Evolutionary conservation across 2,329 filamentous ascomycete species (phyloP).

Genomic region (Teratosphaeriaceae sp.): DNA sequence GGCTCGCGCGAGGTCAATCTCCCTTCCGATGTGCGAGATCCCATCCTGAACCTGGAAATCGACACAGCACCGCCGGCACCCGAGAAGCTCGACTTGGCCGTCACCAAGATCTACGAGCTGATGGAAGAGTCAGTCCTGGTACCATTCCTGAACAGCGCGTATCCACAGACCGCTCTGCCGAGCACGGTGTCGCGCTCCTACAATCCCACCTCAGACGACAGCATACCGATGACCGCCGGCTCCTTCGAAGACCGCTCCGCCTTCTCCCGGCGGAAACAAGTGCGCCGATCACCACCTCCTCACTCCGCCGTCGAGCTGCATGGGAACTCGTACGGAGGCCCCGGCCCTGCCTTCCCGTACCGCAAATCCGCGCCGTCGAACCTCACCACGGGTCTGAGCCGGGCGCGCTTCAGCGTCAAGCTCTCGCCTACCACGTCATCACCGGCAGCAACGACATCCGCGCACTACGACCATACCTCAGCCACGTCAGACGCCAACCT

Average conservation of each 20-base stretch:
- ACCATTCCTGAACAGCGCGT: slow-evolving; percentile 72
- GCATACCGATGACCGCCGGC: slow-evolving; percentile 15
- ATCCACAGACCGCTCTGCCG: slow-evolving; percentile 43
- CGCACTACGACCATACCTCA: slow-evolving; percentile 10
- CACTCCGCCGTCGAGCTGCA: slow-evolving; percentile 23
- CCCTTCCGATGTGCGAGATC: slow-evolving; percentile 76
- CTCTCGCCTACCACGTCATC: slow-evolving; percentile 27
- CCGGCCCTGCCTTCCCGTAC: slow-evolving; percentile 13
- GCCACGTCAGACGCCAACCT: slow-evolving; percentile 20
- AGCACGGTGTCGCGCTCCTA: slow-evolving; percentile 34
- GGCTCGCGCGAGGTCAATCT: slow-evolving; percentile 86
- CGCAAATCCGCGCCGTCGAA: slow-evolving; percentile 30
- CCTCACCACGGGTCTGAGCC: slow-evolving; percentile 24
- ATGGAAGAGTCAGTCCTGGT: slow-evolving; percentile 97
- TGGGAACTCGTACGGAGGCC: slow-evolving; percentile 18
- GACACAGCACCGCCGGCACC: slow-evolving; percentile 62
- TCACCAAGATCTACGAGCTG: slow-evolving; percentile 83
- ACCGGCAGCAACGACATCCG: slow-evolving; percentile 14
- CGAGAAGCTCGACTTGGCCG: slow-evolving; percentile 70
- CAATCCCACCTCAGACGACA: slow-evolving; percentile 32
- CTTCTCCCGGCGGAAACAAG: slow-evolving; percentile 18
- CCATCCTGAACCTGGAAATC: slow-evolving; percentile 58
- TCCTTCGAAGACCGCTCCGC: slow-evolving; percentile 31
- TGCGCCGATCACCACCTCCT: slow-evolving; percentile 26
- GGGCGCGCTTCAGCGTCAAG: slow-evolving; percentile 28